These are phyloP conservation scores for Colletotrichum sp. DNA, from an alignment of 2,329 filamentous ascomycete species.

Conservation along the genomic window DNA sequence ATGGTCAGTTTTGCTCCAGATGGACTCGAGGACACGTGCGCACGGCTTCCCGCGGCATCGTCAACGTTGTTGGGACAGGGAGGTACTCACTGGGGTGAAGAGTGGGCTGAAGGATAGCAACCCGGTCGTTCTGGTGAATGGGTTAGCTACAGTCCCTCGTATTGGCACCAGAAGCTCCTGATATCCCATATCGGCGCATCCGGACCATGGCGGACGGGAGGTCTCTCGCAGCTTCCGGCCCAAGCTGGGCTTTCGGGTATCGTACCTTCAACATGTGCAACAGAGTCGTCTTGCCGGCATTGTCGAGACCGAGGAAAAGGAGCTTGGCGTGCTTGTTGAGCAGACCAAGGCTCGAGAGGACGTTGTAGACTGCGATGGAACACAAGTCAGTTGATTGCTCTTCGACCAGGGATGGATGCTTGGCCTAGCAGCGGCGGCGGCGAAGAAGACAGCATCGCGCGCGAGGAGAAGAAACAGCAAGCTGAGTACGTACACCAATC, in stretches of 20 bases:
- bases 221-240: not conserved
- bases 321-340: slow-evolving; percentile 97
- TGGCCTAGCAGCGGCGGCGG: slow-evolving; percentile 26
- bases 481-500: slow-evolving; percentile 83
- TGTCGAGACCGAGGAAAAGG: slow-evolving; percentile 90
- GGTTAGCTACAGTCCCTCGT: slow-evolving; percentile 1
- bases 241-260: slow-evolving; percentile 16
- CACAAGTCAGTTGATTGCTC: slow-evolving; percentile 30
- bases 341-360: slow-evolving; percentile 85
- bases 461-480: not conserved
- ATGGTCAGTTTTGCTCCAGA: slow-evolving; percentile 15
- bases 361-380: slow-evolving; percentile 72
- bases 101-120: slow-evolving; percentile 88
- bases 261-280: slow-evolving; percentile 94
- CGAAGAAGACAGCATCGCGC: not conserved
- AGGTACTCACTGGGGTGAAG: slow-evolving; percentile 81
- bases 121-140: slow-evolving; percentile 77
- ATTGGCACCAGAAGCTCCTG: slow-evolving; percentile 26
- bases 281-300: slow-evolving; percentile 92
- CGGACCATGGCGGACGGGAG: not conserved
- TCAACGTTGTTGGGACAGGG: not conserved
- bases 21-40: slow-evolving; percentile 28
- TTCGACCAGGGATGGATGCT: slow-evolving; percentile 6
- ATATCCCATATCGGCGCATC: not conserved
- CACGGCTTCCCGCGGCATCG: not conserved